These are phyloP conservation scores for Monosporascus sp. DNA, from an alignment of 2,329 filamentous ascomycete genomes.

Conservation along the genomic window DNA sequence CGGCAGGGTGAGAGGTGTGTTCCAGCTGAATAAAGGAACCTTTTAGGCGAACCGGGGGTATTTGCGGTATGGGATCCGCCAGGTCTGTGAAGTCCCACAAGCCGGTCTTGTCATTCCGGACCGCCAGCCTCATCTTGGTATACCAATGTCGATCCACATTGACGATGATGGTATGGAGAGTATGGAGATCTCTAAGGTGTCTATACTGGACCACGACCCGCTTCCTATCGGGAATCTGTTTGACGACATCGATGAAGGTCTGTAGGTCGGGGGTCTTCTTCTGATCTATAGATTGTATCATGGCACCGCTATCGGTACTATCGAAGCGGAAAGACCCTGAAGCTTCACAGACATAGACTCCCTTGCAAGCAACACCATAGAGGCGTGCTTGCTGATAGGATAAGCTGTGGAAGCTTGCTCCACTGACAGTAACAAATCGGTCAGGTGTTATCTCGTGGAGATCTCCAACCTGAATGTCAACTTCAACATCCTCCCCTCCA, in stretches of 20 bases:
- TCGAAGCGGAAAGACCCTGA: conserved; percentile 94
- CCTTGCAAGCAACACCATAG: conserved; percentile 86
- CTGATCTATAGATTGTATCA: conserved; percentile 88
- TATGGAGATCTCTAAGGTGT: conserved; percentile 91
- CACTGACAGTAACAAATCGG: conserved; percentile 89
- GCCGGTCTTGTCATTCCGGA: conserved; percentile 83
- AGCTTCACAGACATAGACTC: conserved; percentile 92
- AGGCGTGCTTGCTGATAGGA: conserved; percentile 97
- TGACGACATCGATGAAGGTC: conserved; percentile 87
- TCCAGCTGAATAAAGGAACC: conserved; percentile 91
- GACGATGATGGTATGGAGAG: conserved; percentile 85
- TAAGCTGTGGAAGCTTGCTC: conserved; percentile 89
- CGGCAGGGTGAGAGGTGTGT: conserved; percentile 79
- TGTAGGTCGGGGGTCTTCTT: conserved; percentile 84
- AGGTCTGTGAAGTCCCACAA: conserved; percentile 93
- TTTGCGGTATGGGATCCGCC: conserved; percentile 71
- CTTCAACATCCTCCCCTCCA: conserved; percentile 79
- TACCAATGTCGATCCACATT: conserved; percentile 95
- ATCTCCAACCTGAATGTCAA: conserved; percentile 81
- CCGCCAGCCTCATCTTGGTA: conserved; percentile 85
- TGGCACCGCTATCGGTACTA: conserved; percentile 84
- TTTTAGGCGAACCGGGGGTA: conserved; percentile 65
- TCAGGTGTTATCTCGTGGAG: conserved; percentile 93
- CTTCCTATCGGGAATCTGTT: conserved; percentile 72
- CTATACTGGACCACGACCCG: conserved; percentile 93